phyloP scores from a whole-genome alignment of 306 rosid species.

The Malus sieversii region DNA sequence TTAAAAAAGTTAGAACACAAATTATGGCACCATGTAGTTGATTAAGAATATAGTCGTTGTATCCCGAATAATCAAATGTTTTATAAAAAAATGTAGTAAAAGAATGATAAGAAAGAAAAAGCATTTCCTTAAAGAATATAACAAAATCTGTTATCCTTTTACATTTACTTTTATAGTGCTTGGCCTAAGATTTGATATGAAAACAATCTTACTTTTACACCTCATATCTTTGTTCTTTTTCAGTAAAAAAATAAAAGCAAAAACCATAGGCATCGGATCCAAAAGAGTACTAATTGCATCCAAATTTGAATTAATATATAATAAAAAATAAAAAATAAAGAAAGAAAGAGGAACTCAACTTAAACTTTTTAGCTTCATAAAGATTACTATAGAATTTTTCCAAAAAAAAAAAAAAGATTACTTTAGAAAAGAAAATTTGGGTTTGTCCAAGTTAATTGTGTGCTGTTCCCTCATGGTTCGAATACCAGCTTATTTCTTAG shows the following conservation, averaged over 20 bases:
- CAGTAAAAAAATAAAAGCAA: background rate
- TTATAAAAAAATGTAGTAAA: background rate
- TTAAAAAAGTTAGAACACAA: too few relatives aligned
- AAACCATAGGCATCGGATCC: background rate
- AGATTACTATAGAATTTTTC: too few relatives aligned
- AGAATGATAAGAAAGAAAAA: background rate
- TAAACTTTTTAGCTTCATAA: background rate
- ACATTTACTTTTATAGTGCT: background rate
- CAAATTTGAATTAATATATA: background rate
- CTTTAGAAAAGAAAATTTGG: background rate
- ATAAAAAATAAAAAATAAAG: too few relatives aligned
- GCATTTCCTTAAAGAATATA: background rate
- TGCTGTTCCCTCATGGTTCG: too few relatives aligned
- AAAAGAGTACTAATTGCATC: background rate
- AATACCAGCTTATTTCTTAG: too few relatives aligned
- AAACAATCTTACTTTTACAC: slow-evolving; percentile 22
- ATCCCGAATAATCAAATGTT: too few relatives aligned
- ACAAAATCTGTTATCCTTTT: background rate
- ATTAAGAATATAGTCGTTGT: too few relatives aligned
- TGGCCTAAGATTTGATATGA: background rate
- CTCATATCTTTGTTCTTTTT: slow-evolving; percentile 6
- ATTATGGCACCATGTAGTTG: too few relatives aligned
- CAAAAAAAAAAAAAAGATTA: too few relatives aligned
- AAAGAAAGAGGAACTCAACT: background rate
- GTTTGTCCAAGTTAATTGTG: too few relatives aligned